Percentiles rank a stretch among this genome's conserved stretches.
Evolutionary conservation across 192 early-diverging fungal genomes (phyloP).

Genomic region (Linnemannia schmuckeri): DNA sequence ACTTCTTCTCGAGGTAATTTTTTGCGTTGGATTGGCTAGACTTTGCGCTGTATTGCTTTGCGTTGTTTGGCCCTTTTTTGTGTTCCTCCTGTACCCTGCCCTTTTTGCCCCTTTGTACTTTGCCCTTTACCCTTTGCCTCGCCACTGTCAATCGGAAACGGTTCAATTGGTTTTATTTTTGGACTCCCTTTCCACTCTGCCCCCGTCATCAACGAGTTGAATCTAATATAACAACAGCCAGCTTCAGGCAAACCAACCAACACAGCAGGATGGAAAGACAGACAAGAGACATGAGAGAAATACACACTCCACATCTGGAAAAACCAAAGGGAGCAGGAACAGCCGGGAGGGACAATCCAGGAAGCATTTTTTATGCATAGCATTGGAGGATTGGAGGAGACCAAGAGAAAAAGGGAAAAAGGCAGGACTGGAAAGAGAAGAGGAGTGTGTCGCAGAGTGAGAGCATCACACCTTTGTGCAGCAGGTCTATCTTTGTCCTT

Average conservation of each 20-base stretch:
- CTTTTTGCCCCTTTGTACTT: neutral
- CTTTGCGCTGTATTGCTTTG: neutral
- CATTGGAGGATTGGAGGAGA: neutral
- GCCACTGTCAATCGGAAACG: conserved; percentile 4
- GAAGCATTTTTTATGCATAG: neutral
- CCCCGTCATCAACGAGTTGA: neutral
- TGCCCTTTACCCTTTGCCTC: neutral
- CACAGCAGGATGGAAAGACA: neutral
- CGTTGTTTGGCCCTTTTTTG: neutral
- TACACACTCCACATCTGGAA: neutral
- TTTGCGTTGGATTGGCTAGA: neutral
- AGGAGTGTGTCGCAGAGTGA: neutral
- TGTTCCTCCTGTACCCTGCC: too few species aligned
- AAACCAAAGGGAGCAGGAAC: neutral
- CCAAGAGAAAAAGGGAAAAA: neutral
- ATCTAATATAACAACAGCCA: neutral
- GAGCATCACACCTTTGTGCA: neutral
- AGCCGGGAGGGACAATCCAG: neutral
- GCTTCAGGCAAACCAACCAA: neutral
- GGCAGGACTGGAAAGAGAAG: neutral
- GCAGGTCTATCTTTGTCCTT: neutral
- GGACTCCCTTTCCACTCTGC: neutral
- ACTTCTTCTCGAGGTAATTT: conserved; percentile 36
- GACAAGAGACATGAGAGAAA: neutral
- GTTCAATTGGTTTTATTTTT: conserved; percentile 3